Evolutionary conservation across 768 basidiomycete species (phyloP), one percentile per base, ranked within the genome.

Genomic region (Boletus sp.): DNA sequence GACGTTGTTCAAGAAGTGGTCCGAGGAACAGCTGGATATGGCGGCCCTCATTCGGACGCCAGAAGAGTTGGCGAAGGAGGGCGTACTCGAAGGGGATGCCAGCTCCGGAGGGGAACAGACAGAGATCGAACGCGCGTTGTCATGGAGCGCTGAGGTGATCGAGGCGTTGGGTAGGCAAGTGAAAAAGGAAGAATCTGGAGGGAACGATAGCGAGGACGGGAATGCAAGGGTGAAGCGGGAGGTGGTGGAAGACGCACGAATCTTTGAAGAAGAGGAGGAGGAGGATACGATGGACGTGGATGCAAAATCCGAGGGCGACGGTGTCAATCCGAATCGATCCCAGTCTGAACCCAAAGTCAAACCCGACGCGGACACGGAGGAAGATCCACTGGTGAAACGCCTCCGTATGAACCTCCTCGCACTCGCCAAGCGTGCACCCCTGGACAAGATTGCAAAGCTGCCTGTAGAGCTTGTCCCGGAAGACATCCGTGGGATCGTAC

Each of bases 351-450:
- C 47, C 29, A 37, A 52, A 19, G 1, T 14, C 13, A 59, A 50
- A 6, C 15, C 59, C 33, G 50, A 53, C 1, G 50, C 27, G 5
- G 47, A 44, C 5, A 15, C 6, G 38, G 60, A 57, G 19, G 85
- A 86, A 64, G 81, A 85, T 51, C 74, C 79, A 3, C 59, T 74
- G 17, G 45, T 84, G 62, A 78, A 79, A 50, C 79, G 83, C 50
- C 72, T 90, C 46, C 79, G 89, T 37, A 73, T 91, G 58, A 90
- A 89, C 64, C 74, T 92, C 29, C 77, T 92, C 27, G 88, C 88
- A 2, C 75, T 92, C 33, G 85, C 87, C 53, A 89, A 90, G 64
- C 79, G 88, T 7, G 88, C 88, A 10, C 90, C 90, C 2, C 64
- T 90, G 56, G 85, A 88, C 61, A 83, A 79, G 54, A 85, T 89